A percentile compares a stretch with the other conserved stretches of the same genome.
phyloP scores from a whole-genome alignment of 805 yeast species.

The Zygosaccharomyces bailii region DNA sequence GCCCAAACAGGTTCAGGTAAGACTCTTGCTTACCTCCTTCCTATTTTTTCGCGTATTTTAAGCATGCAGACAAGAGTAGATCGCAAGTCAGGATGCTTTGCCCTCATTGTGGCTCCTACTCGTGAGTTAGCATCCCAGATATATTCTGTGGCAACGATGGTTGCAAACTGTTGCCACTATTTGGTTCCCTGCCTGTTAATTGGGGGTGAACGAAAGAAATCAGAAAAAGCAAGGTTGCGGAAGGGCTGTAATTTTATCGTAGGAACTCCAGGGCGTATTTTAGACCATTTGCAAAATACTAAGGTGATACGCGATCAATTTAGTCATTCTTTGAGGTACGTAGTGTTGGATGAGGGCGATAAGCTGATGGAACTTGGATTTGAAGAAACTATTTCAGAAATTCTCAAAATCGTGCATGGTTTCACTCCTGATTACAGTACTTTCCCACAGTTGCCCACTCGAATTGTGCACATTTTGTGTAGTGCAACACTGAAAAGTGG shows the following conservation, averaged over 20 bases:
- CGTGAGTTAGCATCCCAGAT: constrained; percentile 93
- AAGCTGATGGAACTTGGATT: constrained; percentile 93
- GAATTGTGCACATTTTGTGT: constrained; percentile 77
- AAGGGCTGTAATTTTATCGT: constrained; percentile 95
- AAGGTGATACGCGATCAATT: constrained; percentile 54
- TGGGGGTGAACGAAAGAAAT: constrained; percentile 97
- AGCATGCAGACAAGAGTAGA: constrained; percentile 42
- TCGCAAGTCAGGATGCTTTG: constrained; percentile 81
- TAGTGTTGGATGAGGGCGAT: constrained; percentile 97
- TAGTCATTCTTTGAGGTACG: constrained; percentile 70
- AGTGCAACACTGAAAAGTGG: constrained; percentile 89
- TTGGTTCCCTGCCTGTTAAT: constrained; percentile 94
- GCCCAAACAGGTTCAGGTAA: constrained; percentile 99
- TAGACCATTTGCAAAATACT: constrained; percentile 93
- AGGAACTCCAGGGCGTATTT: constrained; percentile 95
- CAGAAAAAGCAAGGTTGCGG: constrained; percentile 92
- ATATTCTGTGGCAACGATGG: constrained; percentile 68
- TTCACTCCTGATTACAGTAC: constrained; percentile 37
- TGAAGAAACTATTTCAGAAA: constrained; percentile 84
- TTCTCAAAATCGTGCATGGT: constrained; percentile 56
- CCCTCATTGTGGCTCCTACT: constrained; percentile 86
- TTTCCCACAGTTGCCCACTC: constrained; percentile 60
- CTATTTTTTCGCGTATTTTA: constrained; percentile 73
- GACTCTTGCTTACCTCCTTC: constrained; percentile 82
- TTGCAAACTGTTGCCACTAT: constrained; percentile 74